Conservation (phyloP, 139 green algal genomes). For the Pleodorina starrii region DNA sequence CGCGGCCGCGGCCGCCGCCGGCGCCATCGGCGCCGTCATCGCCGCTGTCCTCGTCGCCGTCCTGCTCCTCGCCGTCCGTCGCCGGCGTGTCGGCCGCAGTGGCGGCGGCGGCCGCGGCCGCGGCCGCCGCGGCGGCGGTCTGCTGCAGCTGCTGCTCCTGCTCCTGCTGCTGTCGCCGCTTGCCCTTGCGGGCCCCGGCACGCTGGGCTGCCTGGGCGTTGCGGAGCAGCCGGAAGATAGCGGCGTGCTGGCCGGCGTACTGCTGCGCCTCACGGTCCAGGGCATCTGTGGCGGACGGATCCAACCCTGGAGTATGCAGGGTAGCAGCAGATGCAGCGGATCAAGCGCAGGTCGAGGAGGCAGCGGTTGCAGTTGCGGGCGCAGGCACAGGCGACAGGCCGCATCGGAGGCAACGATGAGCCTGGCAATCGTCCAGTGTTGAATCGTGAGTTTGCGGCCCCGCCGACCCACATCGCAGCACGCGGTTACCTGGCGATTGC, state of each 20-base stretch:
- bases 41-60: background rate
- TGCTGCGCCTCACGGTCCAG: constrained; percentile 44
- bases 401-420: no score
- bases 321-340: no score
- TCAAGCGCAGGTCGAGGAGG: no score
- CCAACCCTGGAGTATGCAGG: constrained; percentile 27
- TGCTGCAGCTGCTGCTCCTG: background rate
- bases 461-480: no score
- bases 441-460: no score
- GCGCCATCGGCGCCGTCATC: background rate
- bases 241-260: constrained; percentile 41
- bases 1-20: background rate
- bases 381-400: no score
- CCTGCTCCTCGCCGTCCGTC: background rate
- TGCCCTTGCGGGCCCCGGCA: background rate
- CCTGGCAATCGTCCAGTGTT: no score
- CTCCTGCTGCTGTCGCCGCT: background rate
- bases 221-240: constrained; percentile 42
- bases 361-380: no score
- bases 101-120: background rate
- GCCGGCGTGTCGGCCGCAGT: background rate
- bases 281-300: constrained; percentile 25
- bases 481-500: no score
- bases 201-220: constrained; percentile 23
- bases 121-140: background rate